Base-by-base conservation (phyloP, 1,284 basidiomycete species). In the Hymenochaete sp. region DNA sequence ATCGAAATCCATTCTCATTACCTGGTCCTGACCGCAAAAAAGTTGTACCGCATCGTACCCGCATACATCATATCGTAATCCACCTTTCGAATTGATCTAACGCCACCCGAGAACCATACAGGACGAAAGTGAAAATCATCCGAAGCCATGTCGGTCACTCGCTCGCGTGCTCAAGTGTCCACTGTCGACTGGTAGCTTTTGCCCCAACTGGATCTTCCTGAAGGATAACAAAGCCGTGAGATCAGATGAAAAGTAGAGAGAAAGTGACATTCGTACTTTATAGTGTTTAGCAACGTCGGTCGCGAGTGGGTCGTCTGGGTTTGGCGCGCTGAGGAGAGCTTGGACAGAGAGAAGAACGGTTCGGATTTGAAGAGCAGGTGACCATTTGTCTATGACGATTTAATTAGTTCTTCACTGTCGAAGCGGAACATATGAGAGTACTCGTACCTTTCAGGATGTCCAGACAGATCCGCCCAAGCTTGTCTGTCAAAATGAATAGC, bases 281-380 rank as follows among this genome's bases (percentile, higher is more conserved):
- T 97, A 98, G 60, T 98, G 91, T 66, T 98, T 95, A 19, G 95
- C 95, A 26, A 98, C 82, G 52, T 89, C 85, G n/a, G 86, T 84
- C n/a, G 95, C 95, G 14, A 99, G 79, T n/a, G 95, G 95, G 62
- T 99, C 95, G 59, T 99, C 95, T 4, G 95, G 95, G 67, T 98
- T 98, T 4, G 95, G 95, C 4, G 95, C 86, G 54, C 88, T 92
- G 25, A 98, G 74, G 18, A 98, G 73, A 7, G 95, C 96, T 65
- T 98, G 96, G 58, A 99, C 78, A 22, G 95, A 98, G 42, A 99
- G 77, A 28, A 99, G 72, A 45, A 99, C 95, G 0, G 95, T 98
- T 53, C 95, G 85, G 66, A 98, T 98, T 65, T 98, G 96, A 18
- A 98, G 75, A 0, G 95, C 95, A 8, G 95, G 95, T 3, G 93